Base-by-base conservation (phyloP, 176 grass and related monocot species). In the Oryza rufipogon region DNA sequence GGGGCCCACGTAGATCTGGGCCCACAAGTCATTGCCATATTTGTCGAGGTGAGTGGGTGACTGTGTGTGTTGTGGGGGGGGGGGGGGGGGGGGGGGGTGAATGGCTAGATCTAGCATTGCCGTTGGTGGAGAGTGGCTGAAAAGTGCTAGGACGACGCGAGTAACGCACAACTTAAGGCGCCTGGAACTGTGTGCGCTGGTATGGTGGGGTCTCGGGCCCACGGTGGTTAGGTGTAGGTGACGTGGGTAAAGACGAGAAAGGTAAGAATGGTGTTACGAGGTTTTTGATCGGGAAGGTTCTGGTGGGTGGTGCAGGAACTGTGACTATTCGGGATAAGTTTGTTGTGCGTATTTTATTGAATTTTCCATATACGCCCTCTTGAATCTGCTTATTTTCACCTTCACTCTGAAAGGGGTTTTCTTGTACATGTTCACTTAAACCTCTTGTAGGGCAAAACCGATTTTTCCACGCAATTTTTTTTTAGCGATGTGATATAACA, bases 231-330 rank as follows among this genome's bases (percentile, higher is more conserved):
- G 26, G 19, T 73, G 25, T 4, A 19, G 9, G 2, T 2, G 15
- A 39, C 0, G 38, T n/a, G 88, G 68, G 61, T 90, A 58, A 16
- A 1, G 0, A 41, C 30, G 2, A 8, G 23, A 8, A 6, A 1
- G 7, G 88, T 86, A 63, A 79, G 30, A 68, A 78, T 68, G n/a
- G 39, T 32, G 11, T 1, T 0, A 20, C 3, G 2, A 39, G 70
- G 38, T 41, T 41, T 80, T 73, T 66, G n/a, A 2, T 83, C 3
- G 86, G 14, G 92, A 92, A 87, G 49, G 82, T 92, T 87, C 84
- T 7, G 70, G 42, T 2, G 60, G 9, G 79, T 79, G 68, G 80
- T 83, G 84, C 74, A 69, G 74, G 4, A 66, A 74, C 86, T 79
- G 80, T 87, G 84, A 26, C 20, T 9, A 71, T 30, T 81, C 4